phyloP scores from a whole-genome alignment of 2,329 filamentous ascomycete genomes.

The Parascedosporium putredinis region DNA sequence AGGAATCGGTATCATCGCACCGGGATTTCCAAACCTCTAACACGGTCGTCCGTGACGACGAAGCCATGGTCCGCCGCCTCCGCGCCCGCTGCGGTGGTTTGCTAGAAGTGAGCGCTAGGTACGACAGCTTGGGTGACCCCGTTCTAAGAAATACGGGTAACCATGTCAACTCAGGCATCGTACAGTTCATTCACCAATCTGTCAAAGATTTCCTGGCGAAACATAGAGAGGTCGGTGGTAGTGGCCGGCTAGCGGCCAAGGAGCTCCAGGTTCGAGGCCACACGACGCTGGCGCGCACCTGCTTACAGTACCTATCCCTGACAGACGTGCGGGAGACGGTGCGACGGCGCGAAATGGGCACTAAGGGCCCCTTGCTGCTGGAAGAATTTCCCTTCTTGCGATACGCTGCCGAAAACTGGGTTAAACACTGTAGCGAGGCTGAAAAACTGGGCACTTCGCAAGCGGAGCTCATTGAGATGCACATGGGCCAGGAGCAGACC shows the following conservation, averaged over 20 bases:
- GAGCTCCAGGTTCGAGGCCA: no score
- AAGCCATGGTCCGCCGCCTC: conserved; percentile 6
- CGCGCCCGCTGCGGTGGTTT: conserved; percentile 7
- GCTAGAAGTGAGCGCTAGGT: conserved; percentile 2
- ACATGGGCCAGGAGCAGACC: background rate
- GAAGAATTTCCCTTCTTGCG: background rate
- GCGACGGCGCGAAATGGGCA: no score
- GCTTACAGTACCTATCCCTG: background rate
- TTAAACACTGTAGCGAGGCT: background rate
- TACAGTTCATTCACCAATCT: conserved; percentile 9
- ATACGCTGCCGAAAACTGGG: conserved; percentile 2
- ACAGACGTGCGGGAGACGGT: background rate
- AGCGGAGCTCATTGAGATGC: background rate
- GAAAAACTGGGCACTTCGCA: background rate
- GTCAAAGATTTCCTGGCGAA: conserved; percentile 6
- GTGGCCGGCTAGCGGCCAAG: no score
- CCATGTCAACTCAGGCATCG: background rate
- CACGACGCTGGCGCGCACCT: background rate
- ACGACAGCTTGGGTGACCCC: background rate
- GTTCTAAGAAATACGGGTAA: no score
- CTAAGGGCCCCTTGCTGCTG: no score
- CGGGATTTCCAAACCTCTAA: background rate
- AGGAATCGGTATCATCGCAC: background rate
- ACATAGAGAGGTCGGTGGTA: no score
- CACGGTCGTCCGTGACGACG: background rate